Evolutionary conservation across 1,139 yeast species (phyloP).

Genomic region (Wickerhamomyces sp.): DNA sequence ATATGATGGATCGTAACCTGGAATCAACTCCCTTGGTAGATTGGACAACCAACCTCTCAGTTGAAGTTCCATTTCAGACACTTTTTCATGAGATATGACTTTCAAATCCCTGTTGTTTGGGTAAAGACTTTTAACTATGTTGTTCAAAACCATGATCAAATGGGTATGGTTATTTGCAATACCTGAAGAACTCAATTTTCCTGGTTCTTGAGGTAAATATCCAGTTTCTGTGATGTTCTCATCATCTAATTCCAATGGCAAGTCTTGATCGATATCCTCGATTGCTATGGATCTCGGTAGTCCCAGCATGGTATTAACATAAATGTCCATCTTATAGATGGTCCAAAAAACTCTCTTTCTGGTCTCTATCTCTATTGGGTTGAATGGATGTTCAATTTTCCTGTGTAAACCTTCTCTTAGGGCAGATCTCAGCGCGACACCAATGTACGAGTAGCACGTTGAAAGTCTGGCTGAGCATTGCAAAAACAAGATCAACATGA

Average conservation of each 20-base stretch:
- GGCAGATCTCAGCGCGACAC: constrained; percentile 87
- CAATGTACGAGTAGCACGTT: constrained; percentile 87
- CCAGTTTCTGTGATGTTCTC: constrained; percentile 68
- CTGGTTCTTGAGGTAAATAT: constrained; percentile 31
- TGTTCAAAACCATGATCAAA: constrained; percentile 54
- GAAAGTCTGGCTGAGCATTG: constrained; percentile 90
- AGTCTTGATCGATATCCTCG: constrained; percentile 84
- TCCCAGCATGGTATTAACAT: constrained; percentile 85
- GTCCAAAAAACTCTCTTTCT: constrained; percentile 85
- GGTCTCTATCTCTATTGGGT: constrained; percentile 82
- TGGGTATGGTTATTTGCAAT: constrained; percentile 86
- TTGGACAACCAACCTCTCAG: constrained; percentile 71
- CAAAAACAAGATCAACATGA: constrained; percentile 62
- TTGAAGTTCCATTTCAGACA: constrained; percentile 68
- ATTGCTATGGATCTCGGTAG: constrained; percentile 68
- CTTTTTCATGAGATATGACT: constrained; percentile 43
- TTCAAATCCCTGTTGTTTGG: constrained; percentile 40
- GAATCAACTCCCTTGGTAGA: constrained; percentile 69
- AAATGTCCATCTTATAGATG: constrained; percentile 86
- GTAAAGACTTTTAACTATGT: constrained; percentile 50
- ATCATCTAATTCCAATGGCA: constrained; percentile 83
- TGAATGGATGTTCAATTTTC: constrained; percentile 53
- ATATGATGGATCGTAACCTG: constrained; percentile 61
- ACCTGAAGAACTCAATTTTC: constrained; percentile 61
- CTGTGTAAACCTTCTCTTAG: constrained; percentile 85